Evolutionary conservation across 2,329 filamentous ascomycete genomes (phyloP), one percentile per base, ranked within the genome.

Genomic region (Diaporthe ampelina): DNA sequence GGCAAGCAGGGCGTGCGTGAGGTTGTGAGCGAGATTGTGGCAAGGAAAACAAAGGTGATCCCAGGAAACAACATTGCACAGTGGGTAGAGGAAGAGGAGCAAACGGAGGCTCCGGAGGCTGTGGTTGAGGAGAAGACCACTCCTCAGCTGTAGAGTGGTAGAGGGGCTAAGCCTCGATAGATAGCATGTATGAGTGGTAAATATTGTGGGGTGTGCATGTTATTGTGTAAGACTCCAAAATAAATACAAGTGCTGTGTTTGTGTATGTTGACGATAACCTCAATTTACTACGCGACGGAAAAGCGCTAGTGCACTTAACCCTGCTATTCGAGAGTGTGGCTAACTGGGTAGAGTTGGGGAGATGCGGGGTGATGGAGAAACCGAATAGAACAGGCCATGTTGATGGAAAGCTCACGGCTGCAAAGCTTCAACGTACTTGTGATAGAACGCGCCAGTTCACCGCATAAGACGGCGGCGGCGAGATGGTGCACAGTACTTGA

Each of bases 1-100:
- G 87, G 89, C 72, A 93, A 94, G 82, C 91, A 94, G 79, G 94
- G 94, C 58, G 90, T 95, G 56, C 86, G 85, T 77, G 88, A 91
- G 80, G 90, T 95, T 74, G 91, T 94, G 5, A 79, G 86, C 68
- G 94, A 95, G 81, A 91, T 95, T 37, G 78, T 95, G 76, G 80
- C 81, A 35, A 88, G 94, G 79, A 94, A 91, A 82, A 92, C 91
- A 13, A 82, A 21, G 70, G 32, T 45, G 26, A n/a, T 35, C 0
- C 48, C 70, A 77, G 40, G 80, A 81, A 72, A 43, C 32, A 61
- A 72, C 35, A 72, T 72, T 32, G 70, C 70, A 5, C 4, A 72
- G n/a, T 72, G 70, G n/a, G 83, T 85, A 45, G 80, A 81, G 15
- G 78, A 87, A 48, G 89, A 86, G 72, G 83, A 84, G 75, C 84